Conservation (phyloP, 2,329 filamentous ascomycete genomes). For the Penicillium verrucosum region DNA sequence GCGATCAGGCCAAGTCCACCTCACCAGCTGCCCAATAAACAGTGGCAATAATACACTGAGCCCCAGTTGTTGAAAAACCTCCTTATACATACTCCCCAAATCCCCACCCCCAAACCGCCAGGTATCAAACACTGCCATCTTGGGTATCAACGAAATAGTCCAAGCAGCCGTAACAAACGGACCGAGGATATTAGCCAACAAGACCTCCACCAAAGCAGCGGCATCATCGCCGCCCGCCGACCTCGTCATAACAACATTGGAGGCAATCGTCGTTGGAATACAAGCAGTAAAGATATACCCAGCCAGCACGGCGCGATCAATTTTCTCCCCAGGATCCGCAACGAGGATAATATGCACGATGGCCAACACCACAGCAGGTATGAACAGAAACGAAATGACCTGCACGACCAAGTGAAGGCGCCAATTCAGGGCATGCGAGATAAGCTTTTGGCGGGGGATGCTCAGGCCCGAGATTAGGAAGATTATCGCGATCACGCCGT, state of each 20-base stretch:
- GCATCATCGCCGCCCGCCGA: slow-evolving; percentile 66
- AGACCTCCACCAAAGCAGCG: slow-evolving; percentile 64
- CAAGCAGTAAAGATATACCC: slow-evolving; percentile 66
- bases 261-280: slow-evolving; percentile 69
- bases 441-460: slow-evolving; percentile 60
- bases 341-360: slow-evolving; percentile 53
- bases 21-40: slow-evolving; percentile 58
- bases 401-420: slow-evolving; percentile 66
- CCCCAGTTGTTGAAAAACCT: slow-evolving; percentile 66
- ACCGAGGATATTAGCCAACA: slow-evolving; percentile 67
- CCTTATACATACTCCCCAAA: slow-evolving; percentile 60
- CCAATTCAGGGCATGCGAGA: slow-evolving; percentile 63
- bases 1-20: slow-evolving; percentile 52
- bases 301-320: slow-evolving; percentile 63
- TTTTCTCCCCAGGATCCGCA: slow-evolving; percentile 44
- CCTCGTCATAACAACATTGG: slow-evolving; percentile 71
- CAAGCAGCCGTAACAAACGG: slow-evolving; percentile 65
- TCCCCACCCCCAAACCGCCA: slow-evolving; percentile 50
- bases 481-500: slow-evolving; percentile 66
- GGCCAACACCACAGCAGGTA: slow-evolving; percentile 60
- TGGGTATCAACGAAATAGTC: slow-evolving; percentile 56
- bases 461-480: slow-evolving; percentile 71
- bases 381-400: slow-evolving; percentile 63
- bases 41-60: slow-evolving; percentile 65
- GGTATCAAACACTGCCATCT: slow-evolving; percentile 30